Evolutionary conservation across 2,329 filamentous ascomycete genomes (phyloP), one percentile per base, ranked within the genome.

Genomic region (Clonostachys rhizophaga): DNA sequence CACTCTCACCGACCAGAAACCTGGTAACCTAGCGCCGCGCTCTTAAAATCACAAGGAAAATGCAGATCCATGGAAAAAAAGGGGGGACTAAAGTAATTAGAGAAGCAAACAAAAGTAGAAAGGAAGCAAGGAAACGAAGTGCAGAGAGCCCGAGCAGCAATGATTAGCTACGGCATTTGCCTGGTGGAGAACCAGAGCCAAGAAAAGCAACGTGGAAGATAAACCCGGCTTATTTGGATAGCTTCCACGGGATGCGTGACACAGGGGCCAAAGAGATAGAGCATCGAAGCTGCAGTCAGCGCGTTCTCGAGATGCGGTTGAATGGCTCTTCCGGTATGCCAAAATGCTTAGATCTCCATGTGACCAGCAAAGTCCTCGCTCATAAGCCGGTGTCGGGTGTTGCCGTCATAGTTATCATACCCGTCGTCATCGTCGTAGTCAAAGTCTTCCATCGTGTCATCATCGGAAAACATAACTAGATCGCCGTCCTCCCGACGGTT

Each of bases 301-400:
- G 24, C 24, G 9, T 30, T 30, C 24, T 30, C 24, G 24, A 30
- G 24, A 30, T 30, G 24, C 6, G 24, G 24, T 30, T 30, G 24
- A 30, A 30, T 24, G 24, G 24, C 24, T 24, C 24, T 24, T 24
- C 24, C 24, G 8, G 24, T 24, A 6, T 24, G 3, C 24, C 14
- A 39, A 14, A 17, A 39, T 18, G 12, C 6, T 18, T 41, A 81
- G 54, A 85, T 76, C 57, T 85, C 82, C 79, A 86, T 84, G 17
- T 72, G 70, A 5, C 74, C 73, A 33, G 79, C 80, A 42, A 85
- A 72, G 51, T 86, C 82, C 61, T 85, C 81, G 54, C 80, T 84
- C 61, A 83, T 73, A 33, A 76, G 74, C 39, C 81, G 71, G 24
- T 14, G 20, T 8, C 20, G 35, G 34, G 68, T 67, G 48, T 65